phyloP scores from a whole-genome alignment of 2,329 filamentous ascomycete species.

The Didymosphaeria variabile region DNA sequence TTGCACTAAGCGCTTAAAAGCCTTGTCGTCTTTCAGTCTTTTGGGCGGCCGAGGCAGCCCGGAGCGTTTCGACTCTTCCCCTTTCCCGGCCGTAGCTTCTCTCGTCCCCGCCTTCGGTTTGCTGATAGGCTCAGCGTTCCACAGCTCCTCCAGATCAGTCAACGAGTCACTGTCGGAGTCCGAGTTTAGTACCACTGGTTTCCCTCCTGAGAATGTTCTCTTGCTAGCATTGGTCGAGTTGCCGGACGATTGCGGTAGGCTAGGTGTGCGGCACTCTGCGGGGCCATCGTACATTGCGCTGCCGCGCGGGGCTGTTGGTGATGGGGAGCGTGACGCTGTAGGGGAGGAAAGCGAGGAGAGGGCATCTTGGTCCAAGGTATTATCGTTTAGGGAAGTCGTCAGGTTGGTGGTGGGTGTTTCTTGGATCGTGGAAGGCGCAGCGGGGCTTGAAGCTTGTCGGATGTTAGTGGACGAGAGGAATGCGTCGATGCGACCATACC shows the following conservation, averaged over 20 bases:
- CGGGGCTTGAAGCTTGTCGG: conserved; percentile 4
- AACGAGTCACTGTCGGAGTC: conserved; percentile 71
- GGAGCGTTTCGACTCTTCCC: conserved; percentile 22
- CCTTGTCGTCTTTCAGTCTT: conserved; percentile 25
- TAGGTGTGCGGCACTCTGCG: conserved; percentile 19
- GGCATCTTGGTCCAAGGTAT: not conserved
- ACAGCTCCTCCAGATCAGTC: conserved; percentile 58
- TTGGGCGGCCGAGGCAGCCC: conserved; percentile 34
- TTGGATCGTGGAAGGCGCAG: conserved; percentile 4
- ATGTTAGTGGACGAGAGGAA: not conserved
- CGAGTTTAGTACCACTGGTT: conserved; percentile 66
- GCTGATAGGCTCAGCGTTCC: conserved; percentile 25
- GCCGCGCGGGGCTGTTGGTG: conserved; percentile 15
- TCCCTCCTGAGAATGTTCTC: conserved; percentile 63
- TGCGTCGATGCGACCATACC: conserved; percentile 21
- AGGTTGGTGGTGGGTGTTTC: not conserved
- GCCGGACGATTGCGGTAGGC: conserved; percentile 37
- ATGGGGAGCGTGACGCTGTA: not conserved
- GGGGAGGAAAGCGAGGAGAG: not conserved
- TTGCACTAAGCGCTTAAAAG: conserved; percentile 35
- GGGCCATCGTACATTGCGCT: conserved; percentile 8
- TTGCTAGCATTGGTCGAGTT: conserved; percentile 52
- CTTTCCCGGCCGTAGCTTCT: conserved; percentile 16
- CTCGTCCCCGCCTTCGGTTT: conserved; percentile 22
- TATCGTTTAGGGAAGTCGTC: not conserved